Evolutionary conservation across 495 filamentous ascomycete genomes (phyloP).

Genomic region (Trichoderma parareesei): DNA sequence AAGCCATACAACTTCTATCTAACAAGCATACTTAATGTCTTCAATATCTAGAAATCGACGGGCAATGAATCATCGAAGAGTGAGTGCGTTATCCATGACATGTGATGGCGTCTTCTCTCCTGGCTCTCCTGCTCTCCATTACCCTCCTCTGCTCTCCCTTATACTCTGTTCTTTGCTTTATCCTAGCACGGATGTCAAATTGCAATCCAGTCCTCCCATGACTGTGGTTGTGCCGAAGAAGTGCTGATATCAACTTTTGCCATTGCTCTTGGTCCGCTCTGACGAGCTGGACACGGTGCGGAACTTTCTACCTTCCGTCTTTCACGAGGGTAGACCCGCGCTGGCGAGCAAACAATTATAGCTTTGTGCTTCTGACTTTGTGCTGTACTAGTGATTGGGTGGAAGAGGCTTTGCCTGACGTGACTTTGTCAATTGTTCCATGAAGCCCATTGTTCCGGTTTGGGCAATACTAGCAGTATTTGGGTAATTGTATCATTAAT

Average conservation of each 20-base stretch:
- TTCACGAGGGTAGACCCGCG: not conserved
- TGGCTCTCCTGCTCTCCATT: too few relatives aligned
- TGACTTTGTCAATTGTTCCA: too few relatives aligned
- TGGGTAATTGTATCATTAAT: too few relatives aligned
- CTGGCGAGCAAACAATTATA: slow-evolving; percentile 3
- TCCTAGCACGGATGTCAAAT: slow-evolving; percentile 97
- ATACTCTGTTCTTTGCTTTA: not conserved
- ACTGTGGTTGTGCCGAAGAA: slow-evolving; percentile 88
- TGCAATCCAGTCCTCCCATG: slow-evolving; percentile 76
- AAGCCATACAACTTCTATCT: slow-evolving; percentile 5
- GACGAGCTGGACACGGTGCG: not conserved
- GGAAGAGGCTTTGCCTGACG: too few relatives aligned
- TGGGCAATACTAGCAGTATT: too few relatives aligned
- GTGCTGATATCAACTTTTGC: slow-evolving; percentile 46
- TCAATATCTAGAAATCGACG: not conserved
- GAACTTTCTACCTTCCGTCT: not conserved
- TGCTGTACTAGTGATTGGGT: not conserved
- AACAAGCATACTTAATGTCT: slow-evolving; percentile 5
- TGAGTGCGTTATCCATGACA: too few relatives aligned
- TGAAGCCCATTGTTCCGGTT: too few relatives aligned
- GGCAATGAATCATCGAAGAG: not conserved
- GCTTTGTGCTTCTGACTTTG: not conserved
- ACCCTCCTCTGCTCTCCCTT: not conserved
- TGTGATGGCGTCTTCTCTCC: not conserved
- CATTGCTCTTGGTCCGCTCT: not conserved